Evolutionary conservation across 306 rosid genomes (phyloP), one percentile per base, ranked within the genome.

Genomic region (Alnus rubra): DNA sequence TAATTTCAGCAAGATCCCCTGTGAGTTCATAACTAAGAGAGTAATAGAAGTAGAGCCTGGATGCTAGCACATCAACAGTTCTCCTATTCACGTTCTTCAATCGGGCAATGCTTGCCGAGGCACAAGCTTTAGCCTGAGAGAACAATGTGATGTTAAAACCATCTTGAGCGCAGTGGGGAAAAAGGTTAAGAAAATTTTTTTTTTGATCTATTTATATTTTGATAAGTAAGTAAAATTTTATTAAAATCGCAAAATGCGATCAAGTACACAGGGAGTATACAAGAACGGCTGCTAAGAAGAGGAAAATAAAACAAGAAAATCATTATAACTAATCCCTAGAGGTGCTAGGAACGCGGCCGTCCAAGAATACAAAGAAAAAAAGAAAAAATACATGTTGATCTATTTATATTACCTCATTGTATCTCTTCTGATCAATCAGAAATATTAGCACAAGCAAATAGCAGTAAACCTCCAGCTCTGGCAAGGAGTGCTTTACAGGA

Each of bases 11-110:
- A 15, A 95, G 98, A 74, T 95, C 91, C 35, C 93, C 98, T 0
- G 98, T 95, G 81, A 90, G 95, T 79, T 95, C 98, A 73, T 92
- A 92, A 86, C 96, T 88, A 63, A 90, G 88, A 12, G 98, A 95
- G 77, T 95, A 95, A 79, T 92, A 95, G 79, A 91, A 95, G 74
- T 87, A 95, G 14, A 95, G 87, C 77, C 98, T 87, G 53, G 98
- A 95, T 31, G 98, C 96, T 62, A 95, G 82, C 74, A 95, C 97
- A 84, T 95, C 98, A 4, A 95, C 88, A 37, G 98, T 95, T 90
- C 98, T 91, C 82, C 97, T 85, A 78, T 95, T 95, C 50, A 90
- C 71, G 74, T 89, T 95, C 87, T 91, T 95, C 47, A 95, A 76
- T 81, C 93, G 93, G 45, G 84, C 89, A 86, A 95, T 89, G 88